Percentiles rank a stretch among this genome's conserved stretches.
Evolutionary conservation across 768 basidiomycete genomes (phyloP).

Genomic region (Termitomyces sp.): DNA sequence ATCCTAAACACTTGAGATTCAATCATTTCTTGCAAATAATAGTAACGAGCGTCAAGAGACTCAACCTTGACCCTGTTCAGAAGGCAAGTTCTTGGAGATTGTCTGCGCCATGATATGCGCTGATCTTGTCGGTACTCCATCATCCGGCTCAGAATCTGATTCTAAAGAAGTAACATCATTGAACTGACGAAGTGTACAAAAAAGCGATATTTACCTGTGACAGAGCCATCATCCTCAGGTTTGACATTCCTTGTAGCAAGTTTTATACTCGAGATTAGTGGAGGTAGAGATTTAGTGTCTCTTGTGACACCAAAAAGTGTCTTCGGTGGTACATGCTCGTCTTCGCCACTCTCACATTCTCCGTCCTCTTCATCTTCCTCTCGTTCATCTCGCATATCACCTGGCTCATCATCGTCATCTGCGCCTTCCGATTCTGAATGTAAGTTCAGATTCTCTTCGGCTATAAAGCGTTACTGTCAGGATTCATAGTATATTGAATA

Average conservation of each 20-base stretch:
- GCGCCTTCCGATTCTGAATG: conserved; percentile 49
- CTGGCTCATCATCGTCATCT: conserved; percentile 13
- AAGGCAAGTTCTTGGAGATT: conserved; percentile 3
- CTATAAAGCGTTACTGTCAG: background rate
- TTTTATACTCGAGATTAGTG: background rate
- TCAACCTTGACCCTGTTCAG: conserved; percentile 9
- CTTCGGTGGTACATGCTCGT: conserved; percentile 18
- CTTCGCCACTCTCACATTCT: conserved; percentile 20
- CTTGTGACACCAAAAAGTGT: conserved; percentile 9
- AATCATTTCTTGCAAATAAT: background rate
- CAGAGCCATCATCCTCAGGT: conserved; percentile 27
- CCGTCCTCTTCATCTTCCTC: conserved; percentile 16
- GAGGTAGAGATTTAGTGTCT: conserved; percentile 7
- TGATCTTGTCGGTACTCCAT: background rate
- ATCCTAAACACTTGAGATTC: background rate
- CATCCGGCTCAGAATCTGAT: conserved; percentile 18
- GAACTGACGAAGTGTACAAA: background rate
- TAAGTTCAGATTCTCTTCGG: conserved; percentile 38
- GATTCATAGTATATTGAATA: background rate
- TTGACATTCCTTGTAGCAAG: background rate
- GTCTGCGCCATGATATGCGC: background rate
- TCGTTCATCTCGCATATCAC: conserved; percentile 6
- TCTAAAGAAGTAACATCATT: conserved; percentile 14
- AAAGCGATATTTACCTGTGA: conserved; percentile 23
- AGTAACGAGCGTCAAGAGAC: background rate